phyloP scores from a whole-genome alignment of 2,329 filamentous ascomycete species.

The Penicillium polonicum region DNA sequence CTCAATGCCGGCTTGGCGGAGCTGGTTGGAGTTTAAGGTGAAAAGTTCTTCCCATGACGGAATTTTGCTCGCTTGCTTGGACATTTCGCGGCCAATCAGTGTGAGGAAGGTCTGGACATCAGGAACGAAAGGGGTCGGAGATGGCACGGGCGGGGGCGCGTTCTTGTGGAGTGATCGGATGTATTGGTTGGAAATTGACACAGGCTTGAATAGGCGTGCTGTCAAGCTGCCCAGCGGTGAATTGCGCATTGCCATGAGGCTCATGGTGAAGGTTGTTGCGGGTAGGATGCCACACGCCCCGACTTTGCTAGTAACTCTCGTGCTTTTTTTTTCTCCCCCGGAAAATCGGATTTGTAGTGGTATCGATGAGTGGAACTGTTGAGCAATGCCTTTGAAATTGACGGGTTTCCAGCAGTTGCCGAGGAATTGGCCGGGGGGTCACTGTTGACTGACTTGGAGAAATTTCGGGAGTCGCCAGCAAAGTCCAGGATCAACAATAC shows the following conservation, averaged over 20 bases:
- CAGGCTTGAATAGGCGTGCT: conserved; percentile 26
- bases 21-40: conserved; percentile 70
- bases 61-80: conserved; percentile 80
- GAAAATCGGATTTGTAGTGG: background rate
- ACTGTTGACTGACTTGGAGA: conserved; percentile 19
- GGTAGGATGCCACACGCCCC: conserved; percentile 4
- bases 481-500: conserved; percentile 34
- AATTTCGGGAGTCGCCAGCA: conserved; percentile 29
- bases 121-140: conserved; percentile 80
- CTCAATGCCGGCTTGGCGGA: conserved; percentile 82
- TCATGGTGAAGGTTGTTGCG: conserved; percentile 9
- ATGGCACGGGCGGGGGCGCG: conserved; percentile 54
- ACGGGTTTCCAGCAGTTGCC: background rate
- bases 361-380: too few species aligned
- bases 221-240: conserved; percentile 27
- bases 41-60: conserved; percentile 89
- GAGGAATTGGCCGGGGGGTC: conserved; percentile 7
- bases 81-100: conserved; percentile 84
- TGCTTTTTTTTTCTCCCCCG: background rate
- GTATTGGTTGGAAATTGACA: conserved; percentile 31
- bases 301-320: background rate
- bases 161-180: conserved; percentile 45
- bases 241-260: conserved; percentile 33
- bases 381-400: background rate
- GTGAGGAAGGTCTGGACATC: conserved; percentile 83